Conservation (phyloP, 2,329 filamentous ascomycete genomes). For the Colletotrichum sp. region DNA sequence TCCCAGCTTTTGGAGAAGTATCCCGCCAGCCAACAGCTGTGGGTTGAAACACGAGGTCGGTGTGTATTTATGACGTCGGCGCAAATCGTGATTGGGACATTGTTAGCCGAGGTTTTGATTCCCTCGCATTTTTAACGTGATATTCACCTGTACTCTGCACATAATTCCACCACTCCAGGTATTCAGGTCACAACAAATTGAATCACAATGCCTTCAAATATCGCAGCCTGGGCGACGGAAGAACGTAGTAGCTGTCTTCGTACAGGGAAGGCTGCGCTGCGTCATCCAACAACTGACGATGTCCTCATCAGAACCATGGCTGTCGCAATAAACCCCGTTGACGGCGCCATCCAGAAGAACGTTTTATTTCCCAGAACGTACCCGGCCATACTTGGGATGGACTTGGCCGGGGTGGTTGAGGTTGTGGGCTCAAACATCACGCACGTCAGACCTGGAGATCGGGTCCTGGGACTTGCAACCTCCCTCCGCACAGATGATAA, state of each 20-base stretch:
- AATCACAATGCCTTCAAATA: background rate
- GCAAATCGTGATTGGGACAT: background rate
- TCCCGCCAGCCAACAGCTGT: no score
- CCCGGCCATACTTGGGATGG: background rate
- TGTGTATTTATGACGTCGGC: background rate
- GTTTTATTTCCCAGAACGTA: background rate
- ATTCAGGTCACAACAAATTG: background rate
- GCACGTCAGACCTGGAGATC: background rate
- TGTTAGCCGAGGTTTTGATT: background rate
- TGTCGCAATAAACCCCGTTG: background rate
- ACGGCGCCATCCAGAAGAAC: background rate
- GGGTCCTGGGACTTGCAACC: background rate
- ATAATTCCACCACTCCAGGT: fast-evolving
- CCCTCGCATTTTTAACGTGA: background rate
- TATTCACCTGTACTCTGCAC: background rate
- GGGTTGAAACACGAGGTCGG: background rate
- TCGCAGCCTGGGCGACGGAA: background rate
- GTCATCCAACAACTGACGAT: background rate
- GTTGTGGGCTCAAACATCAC: background rate
- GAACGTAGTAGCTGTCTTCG: background rate
- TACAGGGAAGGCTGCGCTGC: background rate
- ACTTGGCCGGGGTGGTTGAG: background rate
- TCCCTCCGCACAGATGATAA: background rate
- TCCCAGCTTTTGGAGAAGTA: background rate
- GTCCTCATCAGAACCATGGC: background rate